Evolutionary conservation across 2,329 filamentous ascomycete genomes (phyloP), one percentile per base, ranked within the genome.

Genomic region (Thielaviopsis ethacetica): DNA sequence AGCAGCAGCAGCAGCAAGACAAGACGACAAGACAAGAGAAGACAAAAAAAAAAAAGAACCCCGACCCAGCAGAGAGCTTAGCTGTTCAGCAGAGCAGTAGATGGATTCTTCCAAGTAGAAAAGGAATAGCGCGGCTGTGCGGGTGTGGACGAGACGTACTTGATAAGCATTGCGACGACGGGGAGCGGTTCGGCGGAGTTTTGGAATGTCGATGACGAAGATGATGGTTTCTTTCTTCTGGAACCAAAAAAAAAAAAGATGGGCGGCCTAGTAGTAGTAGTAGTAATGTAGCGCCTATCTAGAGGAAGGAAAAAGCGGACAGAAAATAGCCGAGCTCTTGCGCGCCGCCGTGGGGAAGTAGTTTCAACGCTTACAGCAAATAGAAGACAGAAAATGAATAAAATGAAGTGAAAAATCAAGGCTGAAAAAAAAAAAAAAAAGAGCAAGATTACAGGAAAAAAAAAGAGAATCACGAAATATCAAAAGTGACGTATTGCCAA

Each of bases 101-200:
- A n/a, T n/a, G n/a, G n/a, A n/a, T n/a, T n/a, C 24, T 3, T 26
- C 24, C 3, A 24, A 44, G 22, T 30, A 44, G 54, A 13, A 38
- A 53, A 47, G 21, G 17, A n/a, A n/a, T n/a, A 12, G 27, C 22
- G 3, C n/a, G 13, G 52, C 17, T 22, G 19, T n/a, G 22, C 53
- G 58, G 19, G 12, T 19, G 55, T 26, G 13, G 54, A 56, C 34
- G 21, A 26, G 21, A 64, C 72, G 57, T 64, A 80, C 77, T 80
- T 80, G 75, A 80, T 80, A 66, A 73, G 70, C 71, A 73, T 73
- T 61, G 55, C 38, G 38, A 44, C 13, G 17, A 2, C 38, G 38
- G 17, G 17, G 38, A n/a, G 34, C 12, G 34, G 15, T 17, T 41
- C n/a, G n/a, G n/a, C 13, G 38, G 4, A 15, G 17, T 15, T 17